Base-by-base conservation (phyloP, 1,284 basidiomycete genomes). In the Leccinum pallidistipes region DNA sequence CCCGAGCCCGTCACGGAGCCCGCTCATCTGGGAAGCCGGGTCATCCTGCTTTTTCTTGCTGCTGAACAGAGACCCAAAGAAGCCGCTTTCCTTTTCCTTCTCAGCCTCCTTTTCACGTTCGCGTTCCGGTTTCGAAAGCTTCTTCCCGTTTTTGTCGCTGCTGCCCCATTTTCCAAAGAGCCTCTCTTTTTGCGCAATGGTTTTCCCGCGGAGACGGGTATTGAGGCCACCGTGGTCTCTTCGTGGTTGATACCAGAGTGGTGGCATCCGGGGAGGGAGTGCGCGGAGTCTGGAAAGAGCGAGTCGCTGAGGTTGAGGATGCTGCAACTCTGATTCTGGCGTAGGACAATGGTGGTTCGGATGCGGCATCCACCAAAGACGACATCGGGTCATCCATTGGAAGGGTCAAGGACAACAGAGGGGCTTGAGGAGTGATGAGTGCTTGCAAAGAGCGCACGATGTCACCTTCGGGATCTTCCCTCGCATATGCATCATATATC, bases 51-150 rank as follows among this genome's bases (percentile, higher is more conserved):
- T 90, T 82, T 93, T 95, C 79, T 88, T 90, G 59, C 87, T 81
- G 57, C 90, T 88, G 73, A 97, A 97, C 5, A 97, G 79, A 16
- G 91, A 92, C 3, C 93, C 93, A 66, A 97, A 92, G 80, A 97
- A 96, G 0, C 93, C 82, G 31, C 82, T 74, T 29, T 91, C 87
- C 68, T 61, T 72, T 62, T 91, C 88, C 71, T 84, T 86, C 68
- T 88, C 86, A 66, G 80, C 55, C 29, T 86, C 83, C 69, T 76
- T 75, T 71, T 85, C 83, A 54, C 72, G 73, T 38, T 79, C 76
- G 49, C 74, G 73, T 68, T 85, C 76, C 43, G 36, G 60, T 76
- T 81, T 78, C 56, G 85, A 83, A 63, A 80, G 80, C 67, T 81
- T 86, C 75, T 86, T 87, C 45, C 79, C 76, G 24, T 77, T 77